These are phyloP conservation scores for Arthroderma uncinatum DNA, from an alignment of 2,329 filamentous ascomycete species.

Conservation along the genomic window DNA sequence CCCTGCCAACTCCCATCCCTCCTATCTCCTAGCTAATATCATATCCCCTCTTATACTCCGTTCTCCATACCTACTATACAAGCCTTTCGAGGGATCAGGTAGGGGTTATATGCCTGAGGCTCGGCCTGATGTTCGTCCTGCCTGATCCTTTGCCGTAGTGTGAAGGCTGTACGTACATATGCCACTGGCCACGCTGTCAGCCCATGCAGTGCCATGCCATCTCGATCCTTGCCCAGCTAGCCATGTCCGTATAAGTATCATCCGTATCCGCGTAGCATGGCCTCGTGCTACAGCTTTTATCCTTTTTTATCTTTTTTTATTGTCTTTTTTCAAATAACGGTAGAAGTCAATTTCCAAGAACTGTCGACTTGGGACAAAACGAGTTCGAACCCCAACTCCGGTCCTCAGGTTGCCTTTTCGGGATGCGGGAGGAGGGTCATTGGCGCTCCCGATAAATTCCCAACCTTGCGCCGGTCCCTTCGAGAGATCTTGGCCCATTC, in stretches of 20 bases:
- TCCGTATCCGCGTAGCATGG: neutral
- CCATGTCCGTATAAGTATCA: neutral
- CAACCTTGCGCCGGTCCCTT: neutral
- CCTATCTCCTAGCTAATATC: too few species aligned
- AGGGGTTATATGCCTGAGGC: too few species aligned
- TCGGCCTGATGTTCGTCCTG: neutral
- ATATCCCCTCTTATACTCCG: too few species aligned
- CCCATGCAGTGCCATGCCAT: neutral
- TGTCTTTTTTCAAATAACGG: neutral
- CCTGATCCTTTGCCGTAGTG: neutral
- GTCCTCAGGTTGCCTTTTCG: neutral
- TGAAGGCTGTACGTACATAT: neutral
- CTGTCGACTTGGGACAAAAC: neutral
- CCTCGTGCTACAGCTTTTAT: neutral
- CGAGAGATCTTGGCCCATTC: neutral
- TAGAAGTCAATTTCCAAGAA: neutral
- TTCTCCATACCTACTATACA: neutral
- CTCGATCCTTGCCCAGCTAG: neutral
- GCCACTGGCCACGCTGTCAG: neutral
- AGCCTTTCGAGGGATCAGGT: neutral
- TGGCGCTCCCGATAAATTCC: conserved; percentile 1
- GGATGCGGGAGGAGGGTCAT: neutral
- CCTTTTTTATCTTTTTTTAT: neutral
- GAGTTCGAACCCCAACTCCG: neutral
- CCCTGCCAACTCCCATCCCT: too few species aligned